Conservation (phyloP, 2,329 filamentous ascomycete species). For the Alternaria ventricosa region DNA sequence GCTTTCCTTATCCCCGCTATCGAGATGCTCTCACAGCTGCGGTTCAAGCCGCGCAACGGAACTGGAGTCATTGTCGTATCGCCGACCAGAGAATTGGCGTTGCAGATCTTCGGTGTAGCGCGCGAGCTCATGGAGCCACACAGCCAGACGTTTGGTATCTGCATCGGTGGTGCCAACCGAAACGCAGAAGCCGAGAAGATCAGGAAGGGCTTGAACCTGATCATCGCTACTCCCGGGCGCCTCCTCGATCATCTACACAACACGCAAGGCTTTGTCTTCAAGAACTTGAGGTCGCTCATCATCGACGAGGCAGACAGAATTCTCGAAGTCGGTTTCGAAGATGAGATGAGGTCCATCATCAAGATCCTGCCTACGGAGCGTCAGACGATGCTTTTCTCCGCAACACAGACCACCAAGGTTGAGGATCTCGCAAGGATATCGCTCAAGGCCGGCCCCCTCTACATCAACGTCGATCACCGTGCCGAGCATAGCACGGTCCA, state of each 20-base stretch:
- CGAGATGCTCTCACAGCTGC: conserved; percentile 87
- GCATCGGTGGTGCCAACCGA: conserved; percentile 92
- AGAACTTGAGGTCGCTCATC: conserved; percentile 88
- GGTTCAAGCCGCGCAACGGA: conserved; percentile 93
- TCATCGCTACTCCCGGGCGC: conserved; percentile 92
- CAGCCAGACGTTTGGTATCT: conserved; percentile 93
- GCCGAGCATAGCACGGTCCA: conserved; percentile 92
- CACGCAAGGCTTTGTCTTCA: conserved; percentile 86
- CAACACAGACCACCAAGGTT: conserved; percentile 97
- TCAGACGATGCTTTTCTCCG: conserved; percentile 98
- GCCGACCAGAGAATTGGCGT: conserved; percentile 10
- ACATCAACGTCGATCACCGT: conserved; percentile 94
- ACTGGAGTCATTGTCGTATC: conserved; percentile 87
- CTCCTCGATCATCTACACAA: conserved; percentile 94
- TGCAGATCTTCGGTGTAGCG: conserved; percentile 80
- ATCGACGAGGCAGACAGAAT: conserved; percentile 98
- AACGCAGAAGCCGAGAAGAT: conserved; percentile 94
- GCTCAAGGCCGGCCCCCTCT: conserved; percentile 85
- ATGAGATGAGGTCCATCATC: conserved; percentile 96
- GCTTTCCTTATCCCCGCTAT: conserved; percentile 93
- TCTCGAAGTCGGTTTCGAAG: conserved; percentile 96
- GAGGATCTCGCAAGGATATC: conserved; percentile 96
- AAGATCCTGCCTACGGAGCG: conserved; percentile 81
- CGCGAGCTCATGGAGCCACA: conserved; percentile 91
- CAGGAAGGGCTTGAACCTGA: conserved; percentile 88